A percentile compares a stretch with the other conserved stretches of the same genome.
Conservation (phyloP, 1,139 yeast species). For the Pichia kudriavzevii region DNA sequence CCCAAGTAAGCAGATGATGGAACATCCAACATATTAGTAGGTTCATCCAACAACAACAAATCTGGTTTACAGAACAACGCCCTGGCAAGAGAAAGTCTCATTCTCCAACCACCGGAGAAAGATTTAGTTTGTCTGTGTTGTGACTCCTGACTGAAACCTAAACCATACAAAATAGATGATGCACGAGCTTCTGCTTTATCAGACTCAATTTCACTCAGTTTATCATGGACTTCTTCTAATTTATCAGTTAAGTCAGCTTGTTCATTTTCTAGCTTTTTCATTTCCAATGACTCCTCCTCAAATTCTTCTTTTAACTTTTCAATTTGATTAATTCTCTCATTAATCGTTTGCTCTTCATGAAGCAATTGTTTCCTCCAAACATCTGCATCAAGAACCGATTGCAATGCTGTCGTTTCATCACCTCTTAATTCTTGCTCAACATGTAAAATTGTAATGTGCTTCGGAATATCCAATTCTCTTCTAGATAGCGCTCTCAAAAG, state of each 20-base stretch:
- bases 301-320: conserved; percentile 62
- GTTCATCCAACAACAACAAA: conserved; percentile 87
- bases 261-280: conserved; percentile 77
- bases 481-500: conserved; percentile 81
- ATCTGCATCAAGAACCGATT: conserved; percentile 95
- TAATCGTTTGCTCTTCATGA: conserved; percentile 66
- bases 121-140: conserved; percentile 78
- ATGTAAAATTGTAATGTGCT: conserved; percentile 88
- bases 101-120: conserved; percentile 99
- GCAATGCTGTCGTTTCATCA: conserved; percentile 83
- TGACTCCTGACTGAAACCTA: conserved; percentile 86
- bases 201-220: conserved; percentile 85
- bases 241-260: conserved; percentile 76
- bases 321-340: conserved; percentile 67
- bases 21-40: conserved; percentile 99
- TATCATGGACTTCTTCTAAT: conserved; percentile 71
- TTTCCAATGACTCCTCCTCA: conserved; percentile 78
- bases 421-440: conserved; percentile 97
- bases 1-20: conserved; percentile 95
- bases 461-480: conserved; percentile 89
- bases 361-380: conserved; percentile 94
- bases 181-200: conserved; percentile 98
- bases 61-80: conserved; percentile 97
- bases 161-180: conserved; percentile 86
- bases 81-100: conserved; percentile 96